Evolutionary conservation across 2,329 filamentous ascomycete genomes (phyloP), one percentile per base, ranked within the genome.

Genomic region (Ophiostoma fasciatum): DNA sequence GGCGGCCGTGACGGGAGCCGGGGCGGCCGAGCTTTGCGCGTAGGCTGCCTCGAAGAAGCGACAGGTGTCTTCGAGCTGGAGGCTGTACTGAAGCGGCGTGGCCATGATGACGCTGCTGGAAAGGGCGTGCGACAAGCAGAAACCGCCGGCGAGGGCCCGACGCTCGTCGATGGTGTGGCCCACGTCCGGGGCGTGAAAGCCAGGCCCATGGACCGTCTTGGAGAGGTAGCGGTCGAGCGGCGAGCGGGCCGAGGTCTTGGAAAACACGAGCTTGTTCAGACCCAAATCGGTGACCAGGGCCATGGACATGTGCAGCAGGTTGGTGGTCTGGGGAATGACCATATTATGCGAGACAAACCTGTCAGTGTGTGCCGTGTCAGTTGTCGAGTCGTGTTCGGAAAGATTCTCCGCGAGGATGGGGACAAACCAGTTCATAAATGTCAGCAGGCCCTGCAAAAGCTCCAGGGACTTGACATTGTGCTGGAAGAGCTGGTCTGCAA

Each of bases 1-100:
- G 6, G 26, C 19, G 14, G 36, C 30, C 11, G 39, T 21, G 20
- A 38, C 12, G 5, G 39, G 30, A 2, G 17, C 28, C 1, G 20
- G 18, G 4, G 20, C 6, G 7, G 33, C 28, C n/a, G 32, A 21
- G 28, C 33, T 36, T 13, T 23, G 33, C n/a, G 26, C 6, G 17
- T 37, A 35, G 2, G 15, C n/a, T 1, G 36, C 15, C 27, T 48
- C 44, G 12, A 46, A 41, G 9, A 42, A 17, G 2, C 40, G 33
- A 25, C 42, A 48, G 4, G 40, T 33, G 14, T 46, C 41, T 17
- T 44, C 41, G 14, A 49, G 27, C 39, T 46, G 37, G 38, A 42
- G 19, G 15, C 45, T 63, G 58, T 65, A 49, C 53, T 64, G 46
- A 62, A 66, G 45, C 53, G 62, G 26, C 52, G 62, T 21, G 54